Base-by-base conservation (phyloP, 2,329 filamentous ascomycete genomes). In the Penicillium sp. region DNA sequence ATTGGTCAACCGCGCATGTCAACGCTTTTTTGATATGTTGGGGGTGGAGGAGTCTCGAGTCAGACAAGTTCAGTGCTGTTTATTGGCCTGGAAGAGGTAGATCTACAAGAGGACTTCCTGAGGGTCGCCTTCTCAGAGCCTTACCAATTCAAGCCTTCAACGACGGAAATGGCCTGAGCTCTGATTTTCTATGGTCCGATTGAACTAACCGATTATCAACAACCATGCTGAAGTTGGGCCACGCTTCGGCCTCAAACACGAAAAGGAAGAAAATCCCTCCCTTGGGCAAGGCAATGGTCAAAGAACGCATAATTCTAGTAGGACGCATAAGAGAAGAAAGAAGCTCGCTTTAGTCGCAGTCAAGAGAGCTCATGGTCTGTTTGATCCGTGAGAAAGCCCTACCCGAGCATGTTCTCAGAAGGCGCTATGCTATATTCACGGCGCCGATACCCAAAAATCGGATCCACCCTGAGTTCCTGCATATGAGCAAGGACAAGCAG, bases 11-110 rank as follows among this genome's bases (percentile, higher is more conserved):
- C 1, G 25, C 28, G 19, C 25, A 22, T 16, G 56, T 42, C 48
- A 52, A 37, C 30, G n/a, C 38, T 40, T 62, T 48, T 57, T 28
- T 26, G n/a, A 58, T 55, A 28, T 60, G 54, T 40, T 55, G 52
- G 13, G 65, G 54, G 14, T 66, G 57, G 57, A 57, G 33, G 58
- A 66, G 28, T 61, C 67, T 45, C 58, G 51, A 38, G 52, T 22
- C 35, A 65, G 45, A 7, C 69, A 68, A 19, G 53, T 64, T 62
- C 55, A 65, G 14, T 68, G 55, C 6, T 62, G 54, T 28, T 57
- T 61, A 51, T 69, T 59, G 6, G 68, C 16, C 8, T 64, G 52
- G 14, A 69, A 71, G 54, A 19, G 62, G 63, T 54, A 68, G 53
- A 33, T 64, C 64, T 57, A 68, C 66, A 52, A 66, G 43, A 26